These are phyloP conservation scores for Cladophialophora carrionii DNA, from an alignment of 2,329 filamentous ascomycete genomes.

Conservation along the genomic window DNA sequence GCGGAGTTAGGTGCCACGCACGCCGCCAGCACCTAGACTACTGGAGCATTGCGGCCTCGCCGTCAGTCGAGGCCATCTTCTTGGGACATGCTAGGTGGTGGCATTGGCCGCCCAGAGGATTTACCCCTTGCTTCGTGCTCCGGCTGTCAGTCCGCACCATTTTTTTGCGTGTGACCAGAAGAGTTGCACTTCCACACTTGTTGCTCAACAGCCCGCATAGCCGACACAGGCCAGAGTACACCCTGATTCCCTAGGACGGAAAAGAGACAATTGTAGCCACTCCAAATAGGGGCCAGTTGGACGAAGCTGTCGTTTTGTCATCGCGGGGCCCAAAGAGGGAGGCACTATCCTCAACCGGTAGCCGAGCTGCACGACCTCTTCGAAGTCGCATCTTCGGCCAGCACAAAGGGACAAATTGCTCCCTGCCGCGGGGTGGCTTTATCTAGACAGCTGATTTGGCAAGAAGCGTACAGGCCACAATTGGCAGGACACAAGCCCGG, in stretches of 20 bases:
- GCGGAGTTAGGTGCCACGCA: background rate
- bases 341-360: background rate
- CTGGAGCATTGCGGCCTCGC: background rate
- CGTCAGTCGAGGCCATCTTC: background rate
- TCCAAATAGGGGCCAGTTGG: background rate
- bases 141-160: background rate
- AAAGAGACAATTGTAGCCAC: background rate
- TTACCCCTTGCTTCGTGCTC: background rate
- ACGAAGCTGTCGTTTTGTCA: background rate
- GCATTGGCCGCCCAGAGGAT: background rate
- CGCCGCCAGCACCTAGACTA: background rate
- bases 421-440: background rate
- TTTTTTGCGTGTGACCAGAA: background rate
- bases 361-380: background rate
- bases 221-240: background rate
- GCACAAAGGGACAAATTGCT: background rate
- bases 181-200: background rate
- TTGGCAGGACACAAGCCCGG: background rate
- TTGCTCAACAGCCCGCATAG: background rate
- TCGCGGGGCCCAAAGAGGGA: background rate
- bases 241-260: background rate
- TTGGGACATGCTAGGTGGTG: background rate
- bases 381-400: background rate
- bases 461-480: background rate
- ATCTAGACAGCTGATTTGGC: background rate